Evolutionary conservation across 2,329 filamentous ascomycete genomes (phyloP).

Genomic region (Cladosporium velox): DNA sequence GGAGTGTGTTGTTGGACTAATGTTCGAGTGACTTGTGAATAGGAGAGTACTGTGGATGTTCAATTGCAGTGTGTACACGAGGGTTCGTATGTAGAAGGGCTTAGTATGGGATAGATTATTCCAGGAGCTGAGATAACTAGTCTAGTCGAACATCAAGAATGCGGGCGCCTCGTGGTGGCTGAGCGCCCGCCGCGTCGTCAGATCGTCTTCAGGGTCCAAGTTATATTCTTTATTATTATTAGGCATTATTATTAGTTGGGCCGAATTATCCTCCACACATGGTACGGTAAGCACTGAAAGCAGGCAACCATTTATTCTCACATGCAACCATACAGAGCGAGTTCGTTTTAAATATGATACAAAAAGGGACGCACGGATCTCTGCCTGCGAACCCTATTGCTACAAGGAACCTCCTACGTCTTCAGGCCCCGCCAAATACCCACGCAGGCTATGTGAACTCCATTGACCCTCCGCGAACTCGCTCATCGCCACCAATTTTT

Average conservation of each 20-base stretch:
- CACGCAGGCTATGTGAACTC: background rate
- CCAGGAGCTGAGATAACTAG: constrained; percentile 17
- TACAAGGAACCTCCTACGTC: background rate
- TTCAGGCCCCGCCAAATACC: background rate
- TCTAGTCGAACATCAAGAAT: background rate
- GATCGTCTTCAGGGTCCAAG: constrained; percentile 3
- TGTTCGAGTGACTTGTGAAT: background rate
- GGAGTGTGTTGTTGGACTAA: background rate
- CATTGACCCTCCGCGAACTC: background rate
- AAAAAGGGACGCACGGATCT: background rate
- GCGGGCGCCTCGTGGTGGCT: background rate
- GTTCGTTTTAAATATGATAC: constrained; percentile 1
- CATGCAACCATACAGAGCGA: background rate
- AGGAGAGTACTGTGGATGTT: background rate
- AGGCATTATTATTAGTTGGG: background rate
- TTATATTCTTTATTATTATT: background rate
- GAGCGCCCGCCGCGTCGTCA: constrained; percentile 4
- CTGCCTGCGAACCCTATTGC: background rate
- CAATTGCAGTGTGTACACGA: background rate
- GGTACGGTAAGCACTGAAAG: too few species aligned
- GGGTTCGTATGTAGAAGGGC: background rate
- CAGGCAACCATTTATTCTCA: background rate
- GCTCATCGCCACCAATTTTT: background rate
- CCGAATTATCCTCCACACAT: background rate
- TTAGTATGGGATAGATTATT: constrained; percentile 7